Base-by-base conservation (phyloP, 1,139 yeast genomes). In the Saccharomyces pastorianus region DNA sequence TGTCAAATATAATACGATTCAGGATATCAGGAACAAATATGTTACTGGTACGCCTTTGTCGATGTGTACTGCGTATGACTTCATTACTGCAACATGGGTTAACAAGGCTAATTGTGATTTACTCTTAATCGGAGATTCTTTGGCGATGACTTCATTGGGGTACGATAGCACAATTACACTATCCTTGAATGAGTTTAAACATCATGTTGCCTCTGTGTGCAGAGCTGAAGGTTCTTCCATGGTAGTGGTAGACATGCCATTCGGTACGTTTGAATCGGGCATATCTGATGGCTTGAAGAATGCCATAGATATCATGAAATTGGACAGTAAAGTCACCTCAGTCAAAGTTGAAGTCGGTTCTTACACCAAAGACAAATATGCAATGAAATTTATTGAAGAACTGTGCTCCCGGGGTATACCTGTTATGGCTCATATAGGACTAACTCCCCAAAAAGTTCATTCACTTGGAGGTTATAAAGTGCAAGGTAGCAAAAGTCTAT, bases 101-200 rank as follows among this genome's bases (percentile, higher is more conserved):
- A 90, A 88, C 51, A 68, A 76, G 11, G 83, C 95, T 0, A 78
- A 79, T 0, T 77, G 83, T 1, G 98, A 93, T 62, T 77, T 85
- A 52, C 76, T 84, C 9, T 76, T 93, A 7, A 84, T 93, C 6
- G 99, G 99, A 1, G 99, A 93, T 69, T 91, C 98, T 0, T 73
- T 93, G 46, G 90, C 96, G 1, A 91, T 90, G 96, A 91, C 88
- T 1, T 79, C 96, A 0, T 76, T 89, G 58, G 99, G 99, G 0
- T 85, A 85, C 65, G 78, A 79, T 6, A 85, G 87, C 52, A 89
- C 96, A 0, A 83, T 84, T 58, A 88, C 86, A 64, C 72, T 90
- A 46, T 77, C 83, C 2, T 78, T 88, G 50, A 88, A 88, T n/a
- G 77, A 71, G 61, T 88, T 89, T 73, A 69, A 85, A 49, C 86